Percentiles rank a stretch among this genome's conserved stretches.
Evolutionary conservation across 1,139 yeast species (phyloP).

Genomic region (Yamadazyma dushanensis): DNA sequence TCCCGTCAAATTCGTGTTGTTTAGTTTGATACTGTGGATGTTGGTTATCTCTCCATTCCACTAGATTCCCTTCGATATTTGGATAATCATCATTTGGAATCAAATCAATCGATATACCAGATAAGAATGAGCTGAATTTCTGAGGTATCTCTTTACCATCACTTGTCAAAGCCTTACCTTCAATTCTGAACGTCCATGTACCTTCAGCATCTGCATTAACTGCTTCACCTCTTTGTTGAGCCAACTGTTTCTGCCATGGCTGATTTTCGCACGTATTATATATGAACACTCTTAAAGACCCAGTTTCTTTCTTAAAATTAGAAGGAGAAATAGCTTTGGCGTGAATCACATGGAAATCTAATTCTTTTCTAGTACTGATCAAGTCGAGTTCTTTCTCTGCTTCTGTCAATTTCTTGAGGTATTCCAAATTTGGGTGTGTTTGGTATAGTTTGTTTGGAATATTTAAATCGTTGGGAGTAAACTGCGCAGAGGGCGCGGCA

Average conservation of each 20-base stretch:
- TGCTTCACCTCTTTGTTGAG: conserved; percentile 21
- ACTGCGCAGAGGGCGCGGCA: conserved; percentile 43
- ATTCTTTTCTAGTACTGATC: conserved; percentile 74
- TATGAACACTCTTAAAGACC: conserved; percentile 71
- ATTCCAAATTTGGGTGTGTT: conserved; percentile 70
- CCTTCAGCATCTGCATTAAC: conserved; percentile 40
- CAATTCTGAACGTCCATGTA: conserved; percentile 83
- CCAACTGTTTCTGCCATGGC: conserved; percentile 76
- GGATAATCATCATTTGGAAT: conserved; percentile 46
- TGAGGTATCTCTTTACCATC: conserved; percentile 10
- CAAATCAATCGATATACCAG: conserved; percentile 82
- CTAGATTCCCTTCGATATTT: conserved; percentile 32
- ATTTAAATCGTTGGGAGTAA: conserved; percentile 71
- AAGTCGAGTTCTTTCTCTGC: conserved; percentile 83
- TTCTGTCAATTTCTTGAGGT: conserved; percentile 68
- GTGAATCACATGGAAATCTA: conserved; percentile 79
- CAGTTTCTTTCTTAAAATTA: conserved; percentile 47
- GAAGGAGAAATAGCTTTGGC: conserved; percentile 48
- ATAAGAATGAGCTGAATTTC: conserved; percentile 75
- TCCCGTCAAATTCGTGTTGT: conserved; percentile 71
- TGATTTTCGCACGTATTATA: conserved; percentile 85
- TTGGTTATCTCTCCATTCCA: conserved; percentile 44
- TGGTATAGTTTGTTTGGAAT: conserved; percentile 61
- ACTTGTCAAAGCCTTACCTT: conserved; percentile 67
- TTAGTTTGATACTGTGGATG: conserved; percentile 14